Evolutionary conservation across 2,329 filamentous ascomycete species (phyloP).

Genomic region (Pseudocercospora pini-densiflorae): DNA sequence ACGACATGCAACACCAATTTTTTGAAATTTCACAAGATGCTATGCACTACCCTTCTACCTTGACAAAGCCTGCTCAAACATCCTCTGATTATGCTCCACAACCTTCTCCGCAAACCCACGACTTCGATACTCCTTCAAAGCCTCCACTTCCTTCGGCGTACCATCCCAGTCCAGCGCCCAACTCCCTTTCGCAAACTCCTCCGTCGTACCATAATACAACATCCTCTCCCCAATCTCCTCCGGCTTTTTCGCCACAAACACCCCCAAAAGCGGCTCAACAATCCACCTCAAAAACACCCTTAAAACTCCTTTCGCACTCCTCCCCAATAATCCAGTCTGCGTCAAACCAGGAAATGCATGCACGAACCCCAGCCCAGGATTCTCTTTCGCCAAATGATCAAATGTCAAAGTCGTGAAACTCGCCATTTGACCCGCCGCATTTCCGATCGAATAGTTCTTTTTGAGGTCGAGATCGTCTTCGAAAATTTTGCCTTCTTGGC

Average conservation of each 20-base stretch:
- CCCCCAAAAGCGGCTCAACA: conserved; percentile 20
- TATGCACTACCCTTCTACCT: not conserved
- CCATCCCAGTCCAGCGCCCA: conserved; percentile 25
- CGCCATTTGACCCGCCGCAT: conserved; percentile 21
- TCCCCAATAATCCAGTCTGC: conserved; percentile 23
- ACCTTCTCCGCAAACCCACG: conserved; percentile 19
- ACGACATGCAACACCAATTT: not conserved
- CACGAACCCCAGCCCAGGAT: conserved; percentile 22
- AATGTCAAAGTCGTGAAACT: conserved; percentile 31
- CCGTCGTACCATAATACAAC: conserved; percentile 23
- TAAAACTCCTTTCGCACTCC: conserved; percentile 23
- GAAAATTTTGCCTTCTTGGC: conserved; percentile 29
- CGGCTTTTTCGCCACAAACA: conserved; percentile 13
- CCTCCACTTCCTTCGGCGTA: conserved; percentile 12
- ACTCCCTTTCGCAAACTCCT: conserved; percentile 17
- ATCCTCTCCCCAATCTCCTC: conserved; percentile 31
- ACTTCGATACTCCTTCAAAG: conserved; percentile 22
- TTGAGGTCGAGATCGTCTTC: conserved; percentile 30
- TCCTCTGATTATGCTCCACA: conserved; percentile 24
- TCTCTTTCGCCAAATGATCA: conserved; percentile 26
- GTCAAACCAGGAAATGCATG: conserved; percentile 33
- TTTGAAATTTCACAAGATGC: not conserved
- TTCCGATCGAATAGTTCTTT: conserved; percentile 22
- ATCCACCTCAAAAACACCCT: conserved; percentile 18
- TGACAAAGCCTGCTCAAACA: conserved; percentile 23